phyloP scores from a whole-genome alignment of 1,139 yeast species.

The Sugiyamaella japonica region DNA sequence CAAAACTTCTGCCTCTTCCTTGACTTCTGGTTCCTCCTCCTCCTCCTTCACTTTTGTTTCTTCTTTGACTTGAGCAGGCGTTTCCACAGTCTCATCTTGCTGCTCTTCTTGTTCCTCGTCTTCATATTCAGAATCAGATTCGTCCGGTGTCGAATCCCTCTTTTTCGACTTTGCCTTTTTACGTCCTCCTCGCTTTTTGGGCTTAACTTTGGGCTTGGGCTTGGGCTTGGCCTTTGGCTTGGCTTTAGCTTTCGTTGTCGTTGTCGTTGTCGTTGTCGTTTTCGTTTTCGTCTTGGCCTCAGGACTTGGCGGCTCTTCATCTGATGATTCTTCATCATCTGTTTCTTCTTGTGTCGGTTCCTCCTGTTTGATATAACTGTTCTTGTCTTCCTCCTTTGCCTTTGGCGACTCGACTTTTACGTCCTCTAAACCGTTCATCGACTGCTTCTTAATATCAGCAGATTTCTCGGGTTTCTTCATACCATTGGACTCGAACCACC shows the following conservation, averaged over 20 bases:
- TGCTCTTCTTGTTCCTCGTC: conserved; percentile 2
- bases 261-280: no score
- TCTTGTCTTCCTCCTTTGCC: conserved; percentile 16
- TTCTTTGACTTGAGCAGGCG: neutral
- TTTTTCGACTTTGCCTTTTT: conserved; percentile 5
- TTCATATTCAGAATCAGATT: conserved; percentile 2
- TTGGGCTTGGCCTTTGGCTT: conserved; percentile 4
- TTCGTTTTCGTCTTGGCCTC: conserved; percentile 10
- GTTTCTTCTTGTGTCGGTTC: conserved; percentile 31
- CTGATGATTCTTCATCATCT: conserved; percentile 31
- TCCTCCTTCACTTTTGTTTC: conserved; percentile 1
- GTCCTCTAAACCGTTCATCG: conserved; percentile 36
- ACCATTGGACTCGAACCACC: conserved; percentile 95
- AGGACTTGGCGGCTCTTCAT: conserved; percentile 41
- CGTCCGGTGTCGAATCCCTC: conserved; percentile 3
- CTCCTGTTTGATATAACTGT: conserved; percentile 36
- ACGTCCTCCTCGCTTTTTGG: conserved; percentile 3
- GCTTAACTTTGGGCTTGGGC: neutral
- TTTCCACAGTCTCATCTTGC: no score
- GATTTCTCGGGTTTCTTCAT: conserved; percentile 58
- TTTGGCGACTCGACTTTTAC: conserved; percentile 1
- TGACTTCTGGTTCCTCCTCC: neutral
- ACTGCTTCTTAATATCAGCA: conserved; percentile 26
- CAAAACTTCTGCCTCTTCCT: neutral
- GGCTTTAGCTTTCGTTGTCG: conserved; percentile 1